Evolutionary conservation across 2,329 filamentous ascomycete species (phyloP), one percentile per base, ranked within the genome.

Genomic region (Zasmidium angulare): DNA sequence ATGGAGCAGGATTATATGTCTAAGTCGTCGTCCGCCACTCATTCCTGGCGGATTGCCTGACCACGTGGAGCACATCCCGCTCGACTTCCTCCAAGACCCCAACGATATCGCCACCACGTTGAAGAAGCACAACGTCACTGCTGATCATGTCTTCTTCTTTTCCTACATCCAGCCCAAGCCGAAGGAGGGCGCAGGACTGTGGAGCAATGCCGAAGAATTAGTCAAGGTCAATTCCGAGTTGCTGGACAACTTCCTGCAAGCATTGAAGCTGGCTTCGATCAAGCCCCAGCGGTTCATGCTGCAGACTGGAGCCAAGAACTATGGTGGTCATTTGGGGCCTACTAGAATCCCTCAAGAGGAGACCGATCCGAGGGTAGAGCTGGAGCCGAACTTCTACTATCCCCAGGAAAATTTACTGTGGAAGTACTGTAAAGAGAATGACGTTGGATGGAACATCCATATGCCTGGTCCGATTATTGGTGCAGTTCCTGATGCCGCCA

Each of bases 311-410:
- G 79, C 79, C 3, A 84, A 84, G 70, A 79, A 83, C 64, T 84
- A 84, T 69, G 69, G 70, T 14, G 66, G 80, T 2, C 80, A 84
- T 61, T 72, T 82, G 11, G 81, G 81, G 1, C 79, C 79, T 0
- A 68, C 74, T 0, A 70, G 72, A 2, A 66, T 74, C 2, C 82
- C 81, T 0, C 76, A 78, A 50, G 75, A 79, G 58, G 82, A 84
- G 66, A 73, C 72, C 9, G 79, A 81, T 61, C 76, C 79, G 1
- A 78, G 51, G 67, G 81, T 49, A 56, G 67, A 31, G 0, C 71
- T 80, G 0, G 78, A 80, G 60, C 76, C 77, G 0, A 84, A 84
- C 68, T 84, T 84, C 69, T 84, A 84, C 74, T 84, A 83, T 62
- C 67, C 75, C 0, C 82, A 84, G 68, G 81, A 84, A 72, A 81